These are phyloP conservation scores for Garcia nutans DNA, from an alignment of 345 rosid species.

Conservation along the genomic window DNA sequence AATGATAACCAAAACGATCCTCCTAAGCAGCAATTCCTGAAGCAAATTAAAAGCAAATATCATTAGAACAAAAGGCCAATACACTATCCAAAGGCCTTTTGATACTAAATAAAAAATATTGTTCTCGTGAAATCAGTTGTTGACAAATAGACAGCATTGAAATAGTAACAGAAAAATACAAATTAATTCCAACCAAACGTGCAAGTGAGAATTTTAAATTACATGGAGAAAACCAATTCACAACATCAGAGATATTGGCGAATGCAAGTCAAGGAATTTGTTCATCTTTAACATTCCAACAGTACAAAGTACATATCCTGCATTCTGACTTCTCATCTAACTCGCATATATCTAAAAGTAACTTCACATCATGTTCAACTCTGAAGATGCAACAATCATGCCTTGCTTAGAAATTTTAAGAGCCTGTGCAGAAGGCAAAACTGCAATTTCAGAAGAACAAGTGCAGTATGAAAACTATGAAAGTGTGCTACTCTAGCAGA, in stretches of 20 bases:
- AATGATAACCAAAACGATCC: constrained; percentile 33
- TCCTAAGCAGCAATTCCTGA: constrained; percentile 68
- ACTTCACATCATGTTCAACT: neutral
- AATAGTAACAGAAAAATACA: neutral
- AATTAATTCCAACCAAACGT: neutral
- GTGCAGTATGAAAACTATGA: neutral
- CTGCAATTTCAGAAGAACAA: constrained; percentile 1
- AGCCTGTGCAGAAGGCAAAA: neutral
- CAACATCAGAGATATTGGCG: neutral
- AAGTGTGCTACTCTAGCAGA: too few relatives aligned
- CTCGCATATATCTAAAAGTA: neutral
- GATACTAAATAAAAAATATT: neutral
- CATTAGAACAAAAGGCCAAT: neutral
- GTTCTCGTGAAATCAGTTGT: neutral
- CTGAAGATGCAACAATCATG: neutral
- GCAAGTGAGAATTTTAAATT: neutral
- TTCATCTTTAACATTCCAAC: neutral
- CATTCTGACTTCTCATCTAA: neutral
- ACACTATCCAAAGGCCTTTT: neutral
- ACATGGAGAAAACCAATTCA: neutral
- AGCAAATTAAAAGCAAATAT: constrained; percentile 17
- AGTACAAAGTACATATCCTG: neutral
- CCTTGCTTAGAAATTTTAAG: neutral
- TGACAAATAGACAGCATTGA: neutral
- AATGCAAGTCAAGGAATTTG: neutral